These are phyloP conservation scores for Chalara sp. DNA, from an alignment of 2,329 filamentous ascomycete species.

Conservation along the genomic window DNA sequence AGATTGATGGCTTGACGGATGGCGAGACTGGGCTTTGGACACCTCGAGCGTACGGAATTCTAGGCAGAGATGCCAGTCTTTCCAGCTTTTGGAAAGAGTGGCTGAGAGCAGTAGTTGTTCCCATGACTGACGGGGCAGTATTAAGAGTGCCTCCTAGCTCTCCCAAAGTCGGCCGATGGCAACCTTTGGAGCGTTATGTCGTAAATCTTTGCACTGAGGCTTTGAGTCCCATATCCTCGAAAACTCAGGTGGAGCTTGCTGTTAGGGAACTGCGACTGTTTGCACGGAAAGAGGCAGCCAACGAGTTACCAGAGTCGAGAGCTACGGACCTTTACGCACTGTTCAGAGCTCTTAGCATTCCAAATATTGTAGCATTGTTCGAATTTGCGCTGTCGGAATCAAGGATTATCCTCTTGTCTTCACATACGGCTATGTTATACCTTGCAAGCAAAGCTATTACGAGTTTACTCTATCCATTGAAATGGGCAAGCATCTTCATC, in stretches of 20 bases:
- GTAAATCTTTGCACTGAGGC: slow-evolving; percentile 96
- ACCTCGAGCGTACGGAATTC: slow-evolving; percentile 84
- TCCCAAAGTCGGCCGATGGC: slow-evolving; percentile 87
- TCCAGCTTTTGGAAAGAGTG: slow-evolving; percentile 98
- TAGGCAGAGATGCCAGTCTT: slow-evolving; percentile 76
- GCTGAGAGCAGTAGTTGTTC: slow-evolving; percentile 87
- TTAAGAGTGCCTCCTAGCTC: slow-evolving; percentile 81
- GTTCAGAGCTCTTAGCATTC: slow-evolving; percentile 82
- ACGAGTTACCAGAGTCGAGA: slow-evolving; percentile 87
- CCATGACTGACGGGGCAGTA: slow-evolving; percentile 85
- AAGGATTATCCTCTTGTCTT: slow-evolving; percentile 91
- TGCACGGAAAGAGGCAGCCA: slow-evolving; percentile 83
- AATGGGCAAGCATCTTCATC: slow-evolving; percentile 93
- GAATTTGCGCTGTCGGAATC: slow-evolving; percentile 92
- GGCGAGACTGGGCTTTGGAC: slow-evolving; percentile 96
- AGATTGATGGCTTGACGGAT: slow-evolving; percentile 84
- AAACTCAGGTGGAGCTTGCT: slow-evolving; percentile 89
- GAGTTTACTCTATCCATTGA: slow-evolving; percentile 80
- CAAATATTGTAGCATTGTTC: slow-evolving; percentile 87
- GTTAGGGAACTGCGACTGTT: slow-evolving; percentile 87
- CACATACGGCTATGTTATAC: slow-evolving; percentile 93
- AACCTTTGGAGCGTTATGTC: slow-evolving; percentile 92
- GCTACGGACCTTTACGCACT: slow-evolving; percentile 90
- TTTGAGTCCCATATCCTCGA: slow-evolving; percentile 83
- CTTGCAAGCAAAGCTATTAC: slow-evolving; percentile 82